Conservation (phyloP, 371 early-diverging fungal species). For the Mortierella sp. region DNA sequence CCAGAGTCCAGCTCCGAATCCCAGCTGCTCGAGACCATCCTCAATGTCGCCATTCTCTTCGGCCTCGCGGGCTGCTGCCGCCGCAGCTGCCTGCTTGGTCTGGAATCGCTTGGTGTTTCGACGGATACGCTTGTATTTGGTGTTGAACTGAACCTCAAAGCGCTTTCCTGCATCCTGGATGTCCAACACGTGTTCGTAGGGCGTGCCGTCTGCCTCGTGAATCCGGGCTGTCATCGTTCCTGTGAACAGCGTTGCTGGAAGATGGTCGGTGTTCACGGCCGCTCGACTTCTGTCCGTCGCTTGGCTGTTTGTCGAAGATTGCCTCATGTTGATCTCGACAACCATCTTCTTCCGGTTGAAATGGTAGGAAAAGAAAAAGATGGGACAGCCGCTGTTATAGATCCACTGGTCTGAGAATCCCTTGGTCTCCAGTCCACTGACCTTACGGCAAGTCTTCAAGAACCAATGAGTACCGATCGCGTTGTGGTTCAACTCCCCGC, state of each 20-base stretch:
- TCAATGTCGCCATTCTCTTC: slow-evolving; percentile 75
- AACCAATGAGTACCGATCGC: slow-evolving; percentile 88
- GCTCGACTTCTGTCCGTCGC: slow-evolving; percentile 14
- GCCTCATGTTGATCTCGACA: slow-evolving; percentile 90
- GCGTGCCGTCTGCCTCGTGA: slow-evolving; percentile 94
- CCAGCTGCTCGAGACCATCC: slow-evolving; percentile 66
- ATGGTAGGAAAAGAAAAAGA: slow-evolving; percentile 80
- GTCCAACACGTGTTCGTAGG: slow-evolving; percentile 93
- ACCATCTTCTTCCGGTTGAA: slow-evolving; percentile 96
- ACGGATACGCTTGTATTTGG: slow-evolving; percentile 95
- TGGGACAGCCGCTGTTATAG: slow-evolving; percentile 89
- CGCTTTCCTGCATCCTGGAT: slow-evolving; percentile 81
- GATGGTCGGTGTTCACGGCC: slow-evolving; percentile 32
- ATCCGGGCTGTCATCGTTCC: slow-evolving; percentile 93
- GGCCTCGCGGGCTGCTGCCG: slow-evolving; percentile 82
- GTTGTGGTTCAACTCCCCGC: slow-evolving; percentile 83
- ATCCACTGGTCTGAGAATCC: slow-evolving; percentile 96
- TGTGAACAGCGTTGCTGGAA: slow-evolving; percentile 64
- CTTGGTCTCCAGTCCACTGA: slow-evolving; percentile 81
- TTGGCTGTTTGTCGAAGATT: slow-evolving; percentile 79
- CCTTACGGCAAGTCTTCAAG: slow-evolving; percentile 83
- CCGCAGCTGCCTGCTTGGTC: slow-evolving; percentile 83
- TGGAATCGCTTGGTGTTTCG: slow-evolving; percentile 87
- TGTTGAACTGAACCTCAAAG: slow-evolving; percentile 94
- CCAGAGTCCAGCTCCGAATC: slow-evolving; percentile 79